Conservation (phyloP, 2,329 filamentous ascomycete species). For the Aspergillus hiratsukae region DNA sequence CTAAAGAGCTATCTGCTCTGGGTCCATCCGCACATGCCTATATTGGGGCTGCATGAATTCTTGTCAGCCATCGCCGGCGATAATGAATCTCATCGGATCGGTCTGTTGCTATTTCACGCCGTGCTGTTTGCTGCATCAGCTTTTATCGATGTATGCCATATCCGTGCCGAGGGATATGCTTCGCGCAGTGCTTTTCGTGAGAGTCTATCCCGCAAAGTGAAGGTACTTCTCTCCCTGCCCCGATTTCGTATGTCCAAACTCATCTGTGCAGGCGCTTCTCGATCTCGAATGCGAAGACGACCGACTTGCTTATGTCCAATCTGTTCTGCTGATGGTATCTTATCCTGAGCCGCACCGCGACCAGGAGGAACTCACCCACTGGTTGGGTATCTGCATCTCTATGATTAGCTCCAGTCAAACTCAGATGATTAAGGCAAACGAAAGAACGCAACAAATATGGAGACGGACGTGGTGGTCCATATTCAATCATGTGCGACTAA, state of each 20-base stretch:
- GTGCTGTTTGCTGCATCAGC: slow-evolving; percentile 6
- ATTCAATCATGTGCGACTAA: slow-evolving; percentile 3
- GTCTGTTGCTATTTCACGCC: slow-evolving; percentile 8
- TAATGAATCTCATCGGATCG: not conserved
- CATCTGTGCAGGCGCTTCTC: slow-evolving; percentile 2
- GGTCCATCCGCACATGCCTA: slow-evolving; percentile 7
- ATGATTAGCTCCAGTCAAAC: slow-evolving; percentile 1
- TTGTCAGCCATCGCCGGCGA: not conserved
- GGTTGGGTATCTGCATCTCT: slow-evolving; percentile 5
- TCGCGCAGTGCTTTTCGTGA: slow-evolving; percentile 2
- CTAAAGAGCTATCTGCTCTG: slow-evolving; percentile 4
- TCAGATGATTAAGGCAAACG: not conserved
- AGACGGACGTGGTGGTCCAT: slow-evolving; percentile 9
- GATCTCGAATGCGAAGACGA: slow-evolving; percentile 7
- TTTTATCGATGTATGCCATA: slow-evolving; percentile 5
- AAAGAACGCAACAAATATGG: not conserved
- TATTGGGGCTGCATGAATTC: slow-evolving; percentile 3
- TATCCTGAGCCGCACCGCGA: slow-evolving; percentile 3
- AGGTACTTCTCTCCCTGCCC: not conserved
- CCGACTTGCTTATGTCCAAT: slow-evolving; percentile 2
- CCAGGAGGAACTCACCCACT: slow-evolving; percentile 4
- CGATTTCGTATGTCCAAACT: not conserved
- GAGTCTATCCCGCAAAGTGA: not conserved
- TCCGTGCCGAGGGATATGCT: slow-evolving; percentile 2
- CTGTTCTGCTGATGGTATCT: slow-evolving; percentile 1